Conservation (phyloP, 2,329 filamentous ascomycete genomes). For the Trichoderma citrinoviride region DNA sequence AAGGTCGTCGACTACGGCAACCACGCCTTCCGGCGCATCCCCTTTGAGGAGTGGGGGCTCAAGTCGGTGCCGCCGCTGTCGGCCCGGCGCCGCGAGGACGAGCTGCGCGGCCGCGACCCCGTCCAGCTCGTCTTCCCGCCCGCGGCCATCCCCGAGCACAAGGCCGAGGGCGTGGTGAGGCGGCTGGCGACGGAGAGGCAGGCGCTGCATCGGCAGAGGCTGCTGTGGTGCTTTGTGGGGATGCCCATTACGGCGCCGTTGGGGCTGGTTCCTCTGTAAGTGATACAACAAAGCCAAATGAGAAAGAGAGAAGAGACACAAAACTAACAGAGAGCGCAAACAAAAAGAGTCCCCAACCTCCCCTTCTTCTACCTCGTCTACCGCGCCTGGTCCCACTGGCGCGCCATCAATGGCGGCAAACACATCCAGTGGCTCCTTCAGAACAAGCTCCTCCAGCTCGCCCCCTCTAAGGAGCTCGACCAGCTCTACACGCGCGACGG, state of each 20-base stretch:
- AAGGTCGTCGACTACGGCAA: constrained; percentile 85
- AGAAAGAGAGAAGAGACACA: neutral
- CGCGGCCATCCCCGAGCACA: constrained; percentile 62
- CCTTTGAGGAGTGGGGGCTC: constrained; percentile 96
- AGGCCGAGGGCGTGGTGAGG: constrained; percentile 63
- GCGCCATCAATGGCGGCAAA: constrained; percentile 78
- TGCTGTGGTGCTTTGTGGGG: constrained; percentile 77
- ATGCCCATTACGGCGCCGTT: constrained; percentile 84
- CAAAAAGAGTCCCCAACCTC: constrained; percentile 71
- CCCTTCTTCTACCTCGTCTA: constrained; percentile 97
- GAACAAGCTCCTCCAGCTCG: constrained; percentile 65
- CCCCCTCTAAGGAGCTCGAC: constrained; percentile 69
- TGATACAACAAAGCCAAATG: constrained; percentile 25
- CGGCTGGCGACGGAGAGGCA: constrained; percentile 78
- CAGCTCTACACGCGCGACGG: constrained; percentile 62
- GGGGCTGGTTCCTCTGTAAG: constrained; percentile 81
- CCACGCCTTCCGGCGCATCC: constrained; percentile 77
- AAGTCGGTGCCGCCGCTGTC: constrained; percentile 89
- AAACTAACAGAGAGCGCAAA: neutral
- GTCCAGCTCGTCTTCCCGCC: constrained; percentile 76
- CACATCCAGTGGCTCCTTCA: constrained; percentile 79
- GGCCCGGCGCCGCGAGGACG: constrained; percentile 60
- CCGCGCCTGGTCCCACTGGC: constrained; percentile 88
- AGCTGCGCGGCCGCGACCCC: constrained; percentile 59
- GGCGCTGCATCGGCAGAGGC: constrained; percentile 68